Evolutionary conservation across 2,329 filamentous ascomycete species (phyloP).

Genomic region (Verticillium zaregamsianum): DNA sequence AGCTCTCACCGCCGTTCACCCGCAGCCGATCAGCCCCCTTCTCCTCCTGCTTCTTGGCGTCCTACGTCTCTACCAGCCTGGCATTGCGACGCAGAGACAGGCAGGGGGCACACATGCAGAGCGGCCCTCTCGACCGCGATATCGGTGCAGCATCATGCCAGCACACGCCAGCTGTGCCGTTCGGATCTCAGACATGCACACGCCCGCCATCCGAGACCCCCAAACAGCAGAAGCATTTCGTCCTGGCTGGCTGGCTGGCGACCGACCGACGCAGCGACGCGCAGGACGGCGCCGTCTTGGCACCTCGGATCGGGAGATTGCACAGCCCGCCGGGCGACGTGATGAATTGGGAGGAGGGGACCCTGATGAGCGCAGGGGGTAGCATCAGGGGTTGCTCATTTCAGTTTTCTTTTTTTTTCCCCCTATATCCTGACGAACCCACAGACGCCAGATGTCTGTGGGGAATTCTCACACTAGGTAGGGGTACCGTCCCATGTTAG

Average conservation of each 20-base stretch:
- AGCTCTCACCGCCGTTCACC: neutral
- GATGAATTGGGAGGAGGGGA: neutral
- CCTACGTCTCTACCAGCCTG: neutral
- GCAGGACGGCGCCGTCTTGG: neutral
- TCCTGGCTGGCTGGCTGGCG: no score
- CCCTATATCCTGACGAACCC: neutral
- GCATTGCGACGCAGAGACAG: neutral
- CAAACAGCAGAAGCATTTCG: no score
- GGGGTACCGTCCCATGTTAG: no score
- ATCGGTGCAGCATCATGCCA: no score
- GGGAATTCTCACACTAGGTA: neutral
- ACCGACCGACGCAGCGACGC: no score
- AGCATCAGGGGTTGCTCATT: neutral
- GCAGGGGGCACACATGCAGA: no score
- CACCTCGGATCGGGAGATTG: neutral
- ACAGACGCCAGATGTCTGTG: neutral
- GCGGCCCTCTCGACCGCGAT: no score
- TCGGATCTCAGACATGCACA: no score
- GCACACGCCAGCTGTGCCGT: no score
- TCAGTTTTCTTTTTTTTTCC: neutral
- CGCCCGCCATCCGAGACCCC: no score
- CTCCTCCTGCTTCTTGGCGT: neutral
- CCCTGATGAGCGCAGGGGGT: constrained; percentile 6
- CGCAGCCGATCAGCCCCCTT: neutral
- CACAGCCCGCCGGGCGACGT: neutral